These are phyloP conservation scores for Tricholoma furcatifolium DNA, from an alignment of 768 basidiomycete species.

Conservation along the genomic window DNA sequence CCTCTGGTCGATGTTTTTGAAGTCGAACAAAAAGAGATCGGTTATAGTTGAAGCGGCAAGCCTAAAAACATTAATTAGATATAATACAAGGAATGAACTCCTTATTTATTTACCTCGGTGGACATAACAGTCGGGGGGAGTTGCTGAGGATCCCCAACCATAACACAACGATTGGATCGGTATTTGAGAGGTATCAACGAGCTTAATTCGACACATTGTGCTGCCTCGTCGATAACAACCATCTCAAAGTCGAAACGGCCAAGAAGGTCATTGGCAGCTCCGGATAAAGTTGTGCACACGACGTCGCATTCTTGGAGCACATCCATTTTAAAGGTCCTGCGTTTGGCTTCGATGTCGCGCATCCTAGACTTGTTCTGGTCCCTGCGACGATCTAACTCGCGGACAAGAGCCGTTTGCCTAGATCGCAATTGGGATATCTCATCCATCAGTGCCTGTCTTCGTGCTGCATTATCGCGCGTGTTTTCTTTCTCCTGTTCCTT, in stretches of 20 bases:
- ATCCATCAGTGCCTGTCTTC: slow-evolving; percentile 56
- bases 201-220: slow-evolving; percentile 93
- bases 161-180: slow-evolving; percentile 75
- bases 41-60: slow-evolving; percentile 73
- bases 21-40: slow-evolving; percentile 93
- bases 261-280: slow-evolving; percentile 86
- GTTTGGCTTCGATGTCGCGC: slow-evolving; percentile 79
- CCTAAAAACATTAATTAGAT: slow-evolving; percentile 37
- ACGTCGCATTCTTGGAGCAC: slow-evolving; percentile 90
- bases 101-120: slow-evolving; percentile 33
- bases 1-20: slow-evolving; percentile 74
- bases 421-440: slow-evolving; percentile 66
- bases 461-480: slow-evolving; percentile 56
- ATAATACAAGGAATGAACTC: neutral
- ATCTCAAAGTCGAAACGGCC: slow-evolving; percentile 88
- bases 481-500: slow-evolving; percentile 59
- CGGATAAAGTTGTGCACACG: slow-evolving; percentile 91
- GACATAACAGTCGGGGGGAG: slow-evolving; percentile 85
- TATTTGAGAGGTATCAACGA: slow-evolving; percentile 95
- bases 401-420: slow-evolving; percentile 61
- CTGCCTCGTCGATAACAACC: slow-evolving; percentile 97
- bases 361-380: slow-evolving; percentile 82
- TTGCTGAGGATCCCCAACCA: slow-evolving; percentile 96
- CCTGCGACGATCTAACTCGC: slow-evolving; percentile 71
- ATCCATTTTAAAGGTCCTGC: slow-evolving; percentile 69